A percentile compares a stretch with the other conserved stretches of the same genome.
These are phyloP conservation scores for Wickerhamomyces rabaulensis DNA, from an alignment of 805 yeast genomes.

Conservation along the genomic window DNA sequence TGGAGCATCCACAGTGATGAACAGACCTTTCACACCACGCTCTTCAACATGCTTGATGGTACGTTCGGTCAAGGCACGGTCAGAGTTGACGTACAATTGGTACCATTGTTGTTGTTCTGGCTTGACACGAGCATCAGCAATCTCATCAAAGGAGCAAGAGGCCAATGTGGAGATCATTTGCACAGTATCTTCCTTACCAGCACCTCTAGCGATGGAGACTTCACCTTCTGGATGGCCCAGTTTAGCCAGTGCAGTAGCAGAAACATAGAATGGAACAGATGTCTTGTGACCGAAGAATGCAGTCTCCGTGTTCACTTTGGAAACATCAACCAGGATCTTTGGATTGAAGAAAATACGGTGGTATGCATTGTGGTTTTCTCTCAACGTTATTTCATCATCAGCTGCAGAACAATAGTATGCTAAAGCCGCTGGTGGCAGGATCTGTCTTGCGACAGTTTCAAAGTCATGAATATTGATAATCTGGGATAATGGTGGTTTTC, in stretches of 20 bases:
- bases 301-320: constrained; percentile 63
- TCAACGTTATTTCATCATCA: constrained; percentile 84
- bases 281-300: constrained; percentile 68
- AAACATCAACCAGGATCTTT: constrained; percentile 72
- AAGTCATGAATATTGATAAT: constrained; percentile 80
- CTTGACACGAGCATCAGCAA: constrained; percentile 60
- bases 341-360: constrained; percentile 89
- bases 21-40: constrained; percentile 74
- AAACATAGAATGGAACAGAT: constrained; percentile 76
- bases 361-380: constrained; percentile 89
- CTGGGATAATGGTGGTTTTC: constrained; percentile 64
- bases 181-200: constrained; percentile 61
- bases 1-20: constrained; percentile 92
- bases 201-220: constrained; percentile 76
- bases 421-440: constrained; percentile 79
- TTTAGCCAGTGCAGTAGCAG: constrained; percentile 91
- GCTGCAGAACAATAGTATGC: constrained; percentile 89
- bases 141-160: constrained; percentile 83
- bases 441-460: constrained; percentile 77
- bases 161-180: constrained; percentile 95
- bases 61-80: constrained; percentile 56
- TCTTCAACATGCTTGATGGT: constrained; percentile 68
- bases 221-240: constrained; percentile 95
- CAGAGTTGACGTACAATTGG: constrained; percentile 79
- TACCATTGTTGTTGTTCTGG: constrained; percentile 78